Evolutionary conservation across 1,284 basidiomycete species (phyloP).

Genomic region (Sporisorium exsertum): DNA sequence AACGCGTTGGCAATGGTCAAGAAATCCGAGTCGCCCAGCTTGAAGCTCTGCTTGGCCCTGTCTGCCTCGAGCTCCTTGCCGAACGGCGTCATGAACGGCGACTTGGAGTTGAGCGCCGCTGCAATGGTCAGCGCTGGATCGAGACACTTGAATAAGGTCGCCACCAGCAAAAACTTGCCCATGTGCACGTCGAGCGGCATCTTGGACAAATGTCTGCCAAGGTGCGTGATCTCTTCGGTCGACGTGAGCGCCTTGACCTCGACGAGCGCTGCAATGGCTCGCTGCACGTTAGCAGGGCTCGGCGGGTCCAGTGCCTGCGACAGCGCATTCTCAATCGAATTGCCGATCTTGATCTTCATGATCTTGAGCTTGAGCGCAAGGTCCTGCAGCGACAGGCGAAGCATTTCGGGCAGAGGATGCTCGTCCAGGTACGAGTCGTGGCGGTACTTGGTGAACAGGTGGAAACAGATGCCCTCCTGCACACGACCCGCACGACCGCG

Average conservation of each 20-base stretch:
- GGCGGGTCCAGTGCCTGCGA: conserved; percentile 91
- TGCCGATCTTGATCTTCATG: conserved; percentile 88
- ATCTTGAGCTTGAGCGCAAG: conserved; percentile 96
- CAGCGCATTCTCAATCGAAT: conserved; percentile 86
- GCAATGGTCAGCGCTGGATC: conserved; percentile 96
- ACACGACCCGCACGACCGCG: conserved; percentile 94
- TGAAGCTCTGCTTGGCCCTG: conserved; percentile 83
- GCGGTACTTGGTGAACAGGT: conserved; percentile 89
- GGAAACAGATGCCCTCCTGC: conserved; percentile 90
- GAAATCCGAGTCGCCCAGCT: conserved; percentile 92
- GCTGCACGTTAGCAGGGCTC: conserved; percentile 84
- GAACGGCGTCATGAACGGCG: conserved; percentile 86
- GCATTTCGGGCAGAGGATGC: conserved; percentile 94
- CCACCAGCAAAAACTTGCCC: conserved; percentile 90
- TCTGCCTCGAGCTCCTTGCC: conserved; percentile 89
- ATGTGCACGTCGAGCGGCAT: conserved; percentile 96
- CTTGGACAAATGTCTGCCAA: conserved; percentile 90
- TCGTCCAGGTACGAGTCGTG: conserved; percentile 86
- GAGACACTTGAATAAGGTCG: conserved; percentile 87
- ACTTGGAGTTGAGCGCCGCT: conserved; percentile 88
- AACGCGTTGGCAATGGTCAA: conserved; percentile 92
- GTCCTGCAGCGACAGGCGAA: conserved; percentile 91
- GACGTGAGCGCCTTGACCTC: conserved; percentile 90
- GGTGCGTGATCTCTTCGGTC: conserved; percentile 91
- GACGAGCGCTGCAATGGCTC: conserved; percentile 88